These are phyloP conservation scores for Hypomyces perniciosus DNA, from an alignment of 2,329 filamentous ascomycete species.

Conservation along the genomic window DNA sequence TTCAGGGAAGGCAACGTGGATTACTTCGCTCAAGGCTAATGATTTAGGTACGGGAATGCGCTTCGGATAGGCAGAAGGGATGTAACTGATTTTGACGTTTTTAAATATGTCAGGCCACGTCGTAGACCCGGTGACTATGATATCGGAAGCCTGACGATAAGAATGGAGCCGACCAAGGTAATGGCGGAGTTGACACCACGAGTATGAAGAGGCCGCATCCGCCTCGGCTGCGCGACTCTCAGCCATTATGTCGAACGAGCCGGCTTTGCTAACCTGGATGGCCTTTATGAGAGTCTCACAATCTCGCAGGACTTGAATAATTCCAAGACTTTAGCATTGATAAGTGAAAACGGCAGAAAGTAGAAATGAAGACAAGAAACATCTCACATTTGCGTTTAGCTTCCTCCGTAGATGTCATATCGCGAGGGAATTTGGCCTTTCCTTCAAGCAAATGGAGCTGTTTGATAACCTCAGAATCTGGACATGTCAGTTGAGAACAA, in stretches of 20 bases:
- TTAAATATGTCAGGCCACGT: constrained; percentile 22
- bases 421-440: not conserved
- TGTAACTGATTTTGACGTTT: constrained; percentile 18
- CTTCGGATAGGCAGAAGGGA: constrained; percentile 17
- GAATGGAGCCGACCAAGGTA: constrained; percentile 21
- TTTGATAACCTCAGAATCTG: not conserved
- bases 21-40: constrained; percentile 3
- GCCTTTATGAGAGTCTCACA: constrained; percentile 17
- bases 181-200: constrained; percentile 20
- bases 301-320: constrained; percentile 12
- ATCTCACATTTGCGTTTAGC: not conserved
- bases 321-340: not conserved
- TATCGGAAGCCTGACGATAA: constrained; percentile 17
- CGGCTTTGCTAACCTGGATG: not conserved
- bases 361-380: not conserved
- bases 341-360: not conserved
- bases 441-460: not conserved
- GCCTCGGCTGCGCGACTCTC: constrained; percentile 5
- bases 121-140: constrained; percentile 9
- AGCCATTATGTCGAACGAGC: constrained; percentile 1
- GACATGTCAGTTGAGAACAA: not conserved
- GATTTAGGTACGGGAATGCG: constrained; percentile 1
- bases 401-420: not conserved
- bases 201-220: constrained; percentile 3
- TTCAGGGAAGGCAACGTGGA: constrained; percentile 1